These are phyloP conservation scores for Beverwykella pulmonaria DNA, from an alignment of 495 filamentous ascomycete genomes.

Conservation along the genomic window DNA sequence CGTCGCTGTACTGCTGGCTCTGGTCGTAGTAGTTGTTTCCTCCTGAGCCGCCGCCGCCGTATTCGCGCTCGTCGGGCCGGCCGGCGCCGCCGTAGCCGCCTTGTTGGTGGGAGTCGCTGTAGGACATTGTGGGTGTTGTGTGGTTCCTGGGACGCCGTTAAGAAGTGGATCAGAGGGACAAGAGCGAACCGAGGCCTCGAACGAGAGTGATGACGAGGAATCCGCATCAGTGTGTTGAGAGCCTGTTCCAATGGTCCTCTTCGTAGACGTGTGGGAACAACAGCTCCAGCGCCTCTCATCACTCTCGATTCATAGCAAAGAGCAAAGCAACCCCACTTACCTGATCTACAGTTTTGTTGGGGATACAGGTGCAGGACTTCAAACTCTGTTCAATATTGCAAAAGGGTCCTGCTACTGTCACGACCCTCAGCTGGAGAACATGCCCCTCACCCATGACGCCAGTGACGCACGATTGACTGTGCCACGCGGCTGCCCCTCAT, in stretches of 20 bases:
- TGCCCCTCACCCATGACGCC: neutral
- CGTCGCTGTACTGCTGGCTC: slow-evolving; percentile 11
- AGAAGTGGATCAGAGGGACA: too few species aligned
- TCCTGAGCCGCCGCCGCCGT: slow-evolving; percentile 9
- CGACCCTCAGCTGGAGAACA: neutral
- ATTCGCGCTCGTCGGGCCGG: slow-evolving; percentile 8
- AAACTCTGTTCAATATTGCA: neutral
- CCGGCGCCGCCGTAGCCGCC: slow-evolving; percentile 20
- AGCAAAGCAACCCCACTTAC: neutral
- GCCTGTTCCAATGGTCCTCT: neutral
- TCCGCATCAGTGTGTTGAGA: too few species aligned
- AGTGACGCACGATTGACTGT: neutral
- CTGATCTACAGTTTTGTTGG: neutral
- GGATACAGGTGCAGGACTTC: neutral
- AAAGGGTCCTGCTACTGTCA: neutral
- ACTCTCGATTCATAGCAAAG: too few species aligned
- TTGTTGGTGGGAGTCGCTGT: slow-evolving; percentile 31
- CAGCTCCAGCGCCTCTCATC: neutral
- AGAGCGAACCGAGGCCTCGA: too few species aligned
- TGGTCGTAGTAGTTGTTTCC: slow-evolving; percentile 28
- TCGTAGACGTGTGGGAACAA: neutral
- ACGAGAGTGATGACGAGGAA: too few species aligned
- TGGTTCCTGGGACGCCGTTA: neutral
- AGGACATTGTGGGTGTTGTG: slow-evolving; percentile 28
- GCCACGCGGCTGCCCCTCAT: slow-evolving; percentile 9